Evolutionary conservation across 176 grass and related monocot species (phyloP), one percentile per base, ranked within the genome.

Genomic region (Elymus sibiricus): DNA sequence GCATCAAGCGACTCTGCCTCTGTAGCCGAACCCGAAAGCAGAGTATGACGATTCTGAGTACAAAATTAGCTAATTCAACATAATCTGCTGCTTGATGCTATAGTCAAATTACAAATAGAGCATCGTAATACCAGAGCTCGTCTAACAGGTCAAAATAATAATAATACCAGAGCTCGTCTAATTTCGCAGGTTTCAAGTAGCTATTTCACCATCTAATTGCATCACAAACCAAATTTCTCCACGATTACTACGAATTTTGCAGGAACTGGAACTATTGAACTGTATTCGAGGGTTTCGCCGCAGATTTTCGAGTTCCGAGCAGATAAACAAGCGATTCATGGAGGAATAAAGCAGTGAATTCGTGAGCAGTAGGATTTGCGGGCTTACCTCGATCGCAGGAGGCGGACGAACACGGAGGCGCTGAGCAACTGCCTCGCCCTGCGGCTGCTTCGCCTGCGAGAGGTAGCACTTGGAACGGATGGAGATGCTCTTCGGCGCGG

Each of bases 401-500:
- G 82, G 59, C 7, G 86, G 70, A 60, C 49, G 88, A 70, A 92
- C 83, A 51, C 76, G 90, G 69, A 92, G 87, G 76, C 83, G 90
- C 70, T 84, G 92, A 59, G 86, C 87, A 65, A 79, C 74, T 61
- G 31, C 59, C 65, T 85, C 29, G 78, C 37, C 78, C 39, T 56
- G 68, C n/a, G 72, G 28, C 65, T 65, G 79, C 17, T 84, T 81
- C 73, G 47, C 28, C 72, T 56, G 74, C 35, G 75, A 58, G 58
- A 94, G 76, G 86, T 85, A 92, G 68, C 83, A 81, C 77, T 82
- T 86, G 17, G 90, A 89, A 40, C 77, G 90, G 37, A 94, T 90
- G 43, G 88, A 88, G 77, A 97, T 92, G 83, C 91, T 90, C 92
- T 86, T 97, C 65, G 86, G 86, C 58, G 88, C 56, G 63, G 37